Percentiles rank a stretch among this genome's conserved stretches.
Evolutionary conservation across 495 filamentous ascomycete genomes (phyloP).

Genomic region (Evernia prunastri): DNA sequence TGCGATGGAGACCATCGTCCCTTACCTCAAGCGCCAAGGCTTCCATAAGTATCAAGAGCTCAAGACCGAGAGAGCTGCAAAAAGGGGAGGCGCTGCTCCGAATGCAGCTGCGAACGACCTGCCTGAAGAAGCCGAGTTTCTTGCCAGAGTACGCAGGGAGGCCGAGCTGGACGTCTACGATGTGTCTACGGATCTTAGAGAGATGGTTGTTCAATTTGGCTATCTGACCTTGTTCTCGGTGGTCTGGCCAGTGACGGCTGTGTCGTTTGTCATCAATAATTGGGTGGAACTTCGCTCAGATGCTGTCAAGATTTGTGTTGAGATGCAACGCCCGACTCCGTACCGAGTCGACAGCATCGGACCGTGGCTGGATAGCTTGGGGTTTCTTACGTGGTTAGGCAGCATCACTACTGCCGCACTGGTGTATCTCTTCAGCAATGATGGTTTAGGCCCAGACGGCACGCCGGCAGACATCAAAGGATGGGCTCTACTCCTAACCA

Average conservation of each 20-base stretch:
- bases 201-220: slow-evolving; percentile 94
- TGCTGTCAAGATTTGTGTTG: slow-evolving; percentile 87
- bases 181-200: slow-evolving; percentile 78
- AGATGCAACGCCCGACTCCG: slow-evolving; percentile 82
- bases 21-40: slow-evolving; percentile 64
- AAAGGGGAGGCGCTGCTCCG: slow-evolving; percentile 35
- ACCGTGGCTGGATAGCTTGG: slow-evolving; percentile 82
- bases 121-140: slow-evolving; percentile 68
- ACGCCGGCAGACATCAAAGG: slow-evolving; percentile 60
- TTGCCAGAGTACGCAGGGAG: slow-evolving; percentile 75
- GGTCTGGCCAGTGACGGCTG: slow-evolving; percentile 81
- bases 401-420: slow-evolving; percentile 78
- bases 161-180: slow-evolving; percentile 83
- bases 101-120: slow-evolving; percentile 45
- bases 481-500: slow-evolving; percentile 78
- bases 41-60: slow-evolving; percentile 64
- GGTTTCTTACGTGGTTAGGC: slow-evolving; percentile 87
- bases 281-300: slow-evolving; percentile 94
- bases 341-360: slow-evolving; percentile 88
- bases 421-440: slow-evolving; percentile 77
- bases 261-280: slow-evolving; percentile 91
- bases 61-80: slow-evolving; percentile 50
- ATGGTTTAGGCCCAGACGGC: slow-evolving; percentile 50
- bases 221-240: slow-evolving; percentile 93
- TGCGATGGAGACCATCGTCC: slow-evolving; percentile 78